phyloP scores from a whole-genome alignment of 2,329 filamentous ascomycete species.

The Cadophora gregata region DNA sequence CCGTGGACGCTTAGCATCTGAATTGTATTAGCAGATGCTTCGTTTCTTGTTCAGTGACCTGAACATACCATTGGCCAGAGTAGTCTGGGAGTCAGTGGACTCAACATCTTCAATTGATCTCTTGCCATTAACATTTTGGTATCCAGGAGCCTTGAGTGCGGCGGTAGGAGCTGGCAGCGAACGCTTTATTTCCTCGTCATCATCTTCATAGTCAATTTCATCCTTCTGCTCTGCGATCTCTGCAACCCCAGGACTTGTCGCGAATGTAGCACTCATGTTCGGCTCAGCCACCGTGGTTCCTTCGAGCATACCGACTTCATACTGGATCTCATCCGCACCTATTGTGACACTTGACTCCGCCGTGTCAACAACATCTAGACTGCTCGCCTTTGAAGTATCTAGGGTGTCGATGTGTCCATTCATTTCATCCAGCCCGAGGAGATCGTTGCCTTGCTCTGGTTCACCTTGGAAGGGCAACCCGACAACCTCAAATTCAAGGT shows the following conservation, averaged over 20 bases:
- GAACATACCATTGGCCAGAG: conserved; percentile 37
- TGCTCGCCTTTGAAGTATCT: conserved; percentile 18
- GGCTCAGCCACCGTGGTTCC: conserved; percentile 41
- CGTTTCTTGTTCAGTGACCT: background rate
- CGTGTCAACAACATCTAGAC: conserved; percentile 32
- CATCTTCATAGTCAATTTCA: conserved; percentile 43
- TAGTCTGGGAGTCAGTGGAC: conserved; percentile 30
- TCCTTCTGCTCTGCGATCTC: conserved; percentile 37
- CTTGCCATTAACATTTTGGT: conserved; percentile 38
- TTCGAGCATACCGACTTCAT: conserved; percentile 44
- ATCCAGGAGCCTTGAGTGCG: conserved; percentile 8
- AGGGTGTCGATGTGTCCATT: background rate
- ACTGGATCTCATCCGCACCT: conserved; percentile 45
- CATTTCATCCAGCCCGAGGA: conserved; percentile 1
- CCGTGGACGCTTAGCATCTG: conserved; percentile 44
- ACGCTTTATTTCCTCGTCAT: conserved; percentile 31
- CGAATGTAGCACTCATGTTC: background rate
- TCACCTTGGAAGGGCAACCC: background rate
- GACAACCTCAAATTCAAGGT: conserved; percentile 9
- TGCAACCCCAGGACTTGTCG: conserved; percentile 43
- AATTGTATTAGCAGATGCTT: conserved; percentile 30
- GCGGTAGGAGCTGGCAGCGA: background rate
- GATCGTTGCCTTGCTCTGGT: background rate
- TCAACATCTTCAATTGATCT: conserved; percentile 40
- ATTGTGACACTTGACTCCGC: conserved; percentile 45